Evolutionary conservation across 2,329 filamentous ascomycete genomes (phyloP).

Genomic region (Cercospora brassicicola): DNA sequence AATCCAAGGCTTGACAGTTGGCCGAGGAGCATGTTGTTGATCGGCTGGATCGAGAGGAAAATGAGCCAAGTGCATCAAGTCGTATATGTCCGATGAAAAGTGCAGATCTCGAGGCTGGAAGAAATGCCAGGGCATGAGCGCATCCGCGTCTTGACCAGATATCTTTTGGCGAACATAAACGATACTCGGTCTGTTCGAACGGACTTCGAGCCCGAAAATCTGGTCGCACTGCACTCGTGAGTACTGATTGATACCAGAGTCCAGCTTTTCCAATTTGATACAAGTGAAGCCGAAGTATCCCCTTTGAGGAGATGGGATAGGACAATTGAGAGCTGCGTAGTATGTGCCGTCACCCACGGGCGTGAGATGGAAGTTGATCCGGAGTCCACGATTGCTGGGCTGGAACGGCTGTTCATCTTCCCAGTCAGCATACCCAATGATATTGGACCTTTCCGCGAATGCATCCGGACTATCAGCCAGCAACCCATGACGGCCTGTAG

Average conservation of each 20-base stretch:
- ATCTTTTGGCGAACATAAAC: constrained; percentile 36
- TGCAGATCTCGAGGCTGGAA: constrained; percentile 14
- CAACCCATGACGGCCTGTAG: constrained; percentile 12
- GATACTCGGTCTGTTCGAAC: constrained; percentile 27
- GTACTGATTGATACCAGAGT: constrained; percentile 24
- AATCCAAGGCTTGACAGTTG: constrained; percentile 9
- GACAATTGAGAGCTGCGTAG: constrained; percentile 39
- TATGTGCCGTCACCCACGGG: constrained; percentile 24
- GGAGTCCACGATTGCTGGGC: constrained; percentile 23
- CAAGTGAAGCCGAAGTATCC: constrained; percentile 36
- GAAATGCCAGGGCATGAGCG: constrained; percentile 21
- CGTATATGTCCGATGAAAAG: constrained; percentile 8
- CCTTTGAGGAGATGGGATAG: constrained; percentile 32
- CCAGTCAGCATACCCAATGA: constrained; percentile 39
- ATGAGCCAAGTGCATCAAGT: constrained; percentile 4
- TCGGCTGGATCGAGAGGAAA: constrained; percentile 1
- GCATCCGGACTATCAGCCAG: constrained; percentile 24
- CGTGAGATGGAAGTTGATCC: constrained; percentile 21
- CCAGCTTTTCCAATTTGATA: constrained; percentile 37
- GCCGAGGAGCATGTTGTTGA: constrained; percentile 9
- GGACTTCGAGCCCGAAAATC: constrained; percentile 1
- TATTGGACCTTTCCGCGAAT: constrained; percentile 39
- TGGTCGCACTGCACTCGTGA: constrained; percentile 30
- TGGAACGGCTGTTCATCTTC: constrained; percentile 30
- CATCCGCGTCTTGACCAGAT: neutral